Percentiles rank a stretch among this genome's conserved stretches.
phyloP scores from a whole-genome alignment of 2,329 filamentous ascomycete species.

The Aspergillus sp. region DNA sequence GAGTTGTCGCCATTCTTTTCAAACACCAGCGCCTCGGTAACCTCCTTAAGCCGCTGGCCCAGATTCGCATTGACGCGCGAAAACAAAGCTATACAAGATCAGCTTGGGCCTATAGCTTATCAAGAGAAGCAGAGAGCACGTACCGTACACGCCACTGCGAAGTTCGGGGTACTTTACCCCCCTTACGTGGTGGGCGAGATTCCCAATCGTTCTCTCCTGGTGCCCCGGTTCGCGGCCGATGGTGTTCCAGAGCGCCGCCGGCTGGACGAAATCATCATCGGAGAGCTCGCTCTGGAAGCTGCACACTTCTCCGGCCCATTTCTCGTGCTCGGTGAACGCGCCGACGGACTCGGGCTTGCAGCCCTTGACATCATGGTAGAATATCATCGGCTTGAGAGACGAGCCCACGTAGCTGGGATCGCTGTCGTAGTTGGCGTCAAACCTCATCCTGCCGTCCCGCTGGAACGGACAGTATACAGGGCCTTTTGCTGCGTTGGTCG shows the following conservation, averaged over 20 bases:
- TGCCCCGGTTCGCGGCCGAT: slow-evolving; percentile 23
- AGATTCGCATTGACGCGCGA: slow-evolving; percentile 13
- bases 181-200: slow-evolving; percentile 15
- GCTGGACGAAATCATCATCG: slow-evolving; percentile 22
- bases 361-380: slow-evolving; percentile 8
- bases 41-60: slow-evolving; percentile 6
- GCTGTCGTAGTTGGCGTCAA: slow-evolving; percentile 47
- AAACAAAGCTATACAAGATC: slow-evolving; percentile 10
- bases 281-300: slow-evolving; percentile 13
- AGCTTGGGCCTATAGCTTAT: not conserved
- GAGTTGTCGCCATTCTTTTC: too few species aligned
- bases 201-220: slow-evolving; percentile 22
- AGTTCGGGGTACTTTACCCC: slow-evolving; percentile 13
- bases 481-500: slow-evolving; percentile 27
- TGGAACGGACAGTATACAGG: slow-evolving; percentile 45
- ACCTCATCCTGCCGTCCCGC: slow-evolving; percentile 29
- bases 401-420: slow-evolving; percentile 47
- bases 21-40: too few species aligned
- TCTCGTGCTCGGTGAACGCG: slow-evolving; percentile 19
- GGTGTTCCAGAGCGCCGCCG: slow-evolving; percentile 22
- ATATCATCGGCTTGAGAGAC: slow-evolving; percentile 16
- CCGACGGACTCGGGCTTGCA: slow-evolving; percentile 6
- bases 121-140: slow-evolving; percentile 3
- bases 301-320: slow-evolving; percentile 18
- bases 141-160: slow-evolving; percentile 20